Percentiles rank a stretch among this genome's conserved stretches.
phyloP scores from a whole-genome alignment of 192 early-diverging fungal species.

The Coemansia sp. region DNA sequence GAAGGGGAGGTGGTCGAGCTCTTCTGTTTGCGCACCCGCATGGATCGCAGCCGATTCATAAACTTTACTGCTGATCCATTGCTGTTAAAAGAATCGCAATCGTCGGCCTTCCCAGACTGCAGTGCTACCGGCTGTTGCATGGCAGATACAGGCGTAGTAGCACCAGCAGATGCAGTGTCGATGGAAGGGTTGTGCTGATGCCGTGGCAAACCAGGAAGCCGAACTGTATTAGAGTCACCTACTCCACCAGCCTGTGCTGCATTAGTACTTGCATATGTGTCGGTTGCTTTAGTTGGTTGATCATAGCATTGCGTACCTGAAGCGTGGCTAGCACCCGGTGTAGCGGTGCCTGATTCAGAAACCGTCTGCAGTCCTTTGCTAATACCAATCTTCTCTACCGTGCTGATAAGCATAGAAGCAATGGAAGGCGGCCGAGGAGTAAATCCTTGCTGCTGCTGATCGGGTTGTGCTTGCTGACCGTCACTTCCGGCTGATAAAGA shows the following conservation, averaged over 20 bases:
- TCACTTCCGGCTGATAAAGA: background rate
- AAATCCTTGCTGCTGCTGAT: background rate
- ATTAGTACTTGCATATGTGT: background rate
- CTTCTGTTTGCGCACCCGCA: slow-evolving; percentile 51
- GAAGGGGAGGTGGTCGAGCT: slow-evolving; percentile 1
- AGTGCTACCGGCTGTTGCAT: slow-evolving; percentile 10
- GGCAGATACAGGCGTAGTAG: slow-evolving; percentile 23
- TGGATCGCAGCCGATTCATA: slow-evolving; percentile 42
- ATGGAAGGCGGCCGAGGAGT: background rate
- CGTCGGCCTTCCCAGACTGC: slow-evolving; percentile 22
- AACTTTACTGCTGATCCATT: slow-evolving; percentile 43
- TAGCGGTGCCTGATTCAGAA: background rate
- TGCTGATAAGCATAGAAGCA: background rate
- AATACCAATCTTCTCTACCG: background rate
- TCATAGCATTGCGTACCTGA: background rate
- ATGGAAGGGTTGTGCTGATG: slow-evolving; percentile 44
- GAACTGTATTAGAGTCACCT: background rate
- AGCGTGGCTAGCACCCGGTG: background rate
- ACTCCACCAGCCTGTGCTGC: background rate
- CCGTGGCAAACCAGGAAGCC: background rate
- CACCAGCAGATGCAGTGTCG: slow-evolving; percentile 16
- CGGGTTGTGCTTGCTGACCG: background rate
- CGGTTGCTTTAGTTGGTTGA: background rate
- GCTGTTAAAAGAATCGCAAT: slow-evolving; percentile 34
- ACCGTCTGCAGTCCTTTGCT: background rate